These are phyloP conservation scores for Thelonectria blattea DNA, from an alignment of 2,329 filamentous ascomycete genomes.

Conservation along the genomic window DNA sequence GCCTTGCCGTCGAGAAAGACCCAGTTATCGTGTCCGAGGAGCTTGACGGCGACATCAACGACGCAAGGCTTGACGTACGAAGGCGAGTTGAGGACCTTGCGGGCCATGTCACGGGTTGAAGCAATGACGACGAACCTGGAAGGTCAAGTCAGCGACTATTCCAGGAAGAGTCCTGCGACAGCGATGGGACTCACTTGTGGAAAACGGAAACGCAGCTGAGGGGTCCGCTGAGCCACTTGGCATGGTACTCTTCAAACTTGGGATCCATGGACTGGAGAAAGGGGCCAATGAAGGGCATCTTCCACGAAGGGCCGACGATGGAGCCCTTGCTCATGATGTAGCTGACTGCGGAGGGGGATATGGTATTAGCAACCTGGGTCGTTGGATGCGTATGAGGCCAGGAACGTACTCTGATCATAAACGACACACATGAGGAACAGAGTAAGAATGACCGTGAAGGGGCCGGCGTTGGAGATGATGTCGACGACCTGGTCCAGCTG, in stretches of 20 bases:
- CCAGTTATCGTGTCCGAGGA: slow-evolving; percentile 92
- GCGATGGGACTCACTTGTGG: slow-evolving; percentile 76
- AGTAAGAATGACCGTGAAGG: slow-evolving; percentile 70
- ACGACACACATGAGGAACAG: slow-evolving; percentile 73
- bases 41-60: slow-evolving; percentile 91
- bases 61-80: slow-evolving; percentile 93
- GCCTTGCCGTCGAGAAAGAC: slow-evolving; percentile 95
- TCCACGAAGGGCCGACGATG: slow-evolving; percentile 76
- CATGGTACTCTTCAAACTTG: slow-evolving; percentile 88
- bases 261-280: slow-evolving; percentile 93
- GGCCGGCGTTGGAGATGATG: slow-evolving; percentile 61
- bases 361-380: slow-evolving; percentile 27
- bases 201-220: slow-evolving; percentile 98
- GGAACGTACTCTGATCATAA: slow-evolving; percentile 85
- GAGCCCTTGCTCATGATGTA: slow-evolving; percentile 78
- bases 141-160: slow-evolving; percentile 17
- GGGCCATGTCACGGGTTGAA: slow-evolving; percentile 90
- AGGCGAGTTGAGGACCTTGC: slow-evolving; percentile 96
- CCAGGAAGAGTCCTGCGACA: not conserved
- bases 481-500: slow-evolving; percentile 63
- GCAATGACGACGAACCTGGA: slow-evolving; percentile 93
- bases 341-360: slow-evolving; percentile 60
- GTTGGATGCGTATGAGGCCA: not conserved
- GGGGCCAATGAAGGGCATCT: slow-evolving; percentile 90
- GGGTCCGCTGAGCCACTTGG: slow-evolving; percentile 89